A percentile compares a stretch with the other conserved stretches of the same genome.
phyloP scores from a whole-genome alignment of 2,329 filamentous ascomycete species.

The Aspergillus sp. region DNA sequence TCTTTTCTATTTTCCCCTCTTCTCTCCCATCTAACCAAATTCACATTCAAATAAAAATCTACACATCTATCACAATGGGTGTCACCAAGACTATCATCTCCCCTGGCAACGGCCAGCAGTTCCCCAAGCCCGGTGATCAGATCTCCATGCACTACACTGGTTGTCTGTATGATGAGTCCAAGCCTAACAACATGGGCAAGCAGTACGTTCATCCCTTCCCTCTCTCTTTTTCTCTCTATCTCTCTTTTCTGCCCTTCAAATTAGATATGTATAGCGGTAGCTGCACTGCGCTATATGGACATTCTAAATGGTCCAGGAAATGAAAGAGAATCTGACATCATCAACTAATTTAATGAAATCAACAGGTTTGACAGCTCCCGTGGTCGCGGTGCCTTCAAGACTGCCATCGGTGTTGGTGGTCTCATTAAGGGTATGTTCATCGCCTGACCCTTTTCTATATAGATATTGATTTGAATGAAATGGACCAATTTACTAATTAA shows the following conservation, averaged over 20 bases:
- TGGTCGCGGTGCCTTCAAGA: conserved; percentile 73
- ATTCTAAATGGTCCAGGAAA: no score
- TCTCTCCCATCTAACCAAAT: background rate
- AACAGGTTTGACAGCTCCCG: conserved; percentile 81
- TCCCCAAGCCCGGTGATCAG: conserved; percentile 66
- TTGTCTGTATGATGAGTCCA: conserved; percentile 69
- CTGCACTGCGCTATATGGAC: no score
- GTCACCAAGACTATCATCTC: conserved; percentile 68
- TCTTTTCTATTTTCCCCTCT: no score
- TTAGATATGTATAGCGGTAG: no score
- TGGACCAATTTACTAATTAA: background rate
- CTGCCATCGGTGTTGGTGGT: conserved; percentile 75
- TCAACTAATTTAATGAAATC: background rate
- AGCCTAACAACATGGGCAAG: conserved; percentile 65
- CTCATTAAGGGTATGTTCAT: conserved; percentile 76
- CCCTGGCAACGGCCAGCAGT: conserved; percentile 63
- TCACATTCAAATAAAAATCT: background rate
- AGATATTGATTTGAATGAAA: background rate
- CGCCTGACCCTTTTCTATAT: no score
- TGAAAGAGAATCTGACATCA: background rate
- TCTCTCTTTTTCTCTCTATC: background rate
- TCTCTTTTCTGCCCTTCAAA: no score
- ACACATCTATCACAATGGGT: conserved; percentile 57
- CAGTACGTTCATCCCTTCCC: conserved; percentile 58
- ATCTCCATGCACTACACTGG: conserved; percentile 93